These are phyloP conservation scores for Pyricularia pennisetigena DNA, from an alignment of 2,329 filamentous ascomycete species.

Conservation along the genomic window DNA sequence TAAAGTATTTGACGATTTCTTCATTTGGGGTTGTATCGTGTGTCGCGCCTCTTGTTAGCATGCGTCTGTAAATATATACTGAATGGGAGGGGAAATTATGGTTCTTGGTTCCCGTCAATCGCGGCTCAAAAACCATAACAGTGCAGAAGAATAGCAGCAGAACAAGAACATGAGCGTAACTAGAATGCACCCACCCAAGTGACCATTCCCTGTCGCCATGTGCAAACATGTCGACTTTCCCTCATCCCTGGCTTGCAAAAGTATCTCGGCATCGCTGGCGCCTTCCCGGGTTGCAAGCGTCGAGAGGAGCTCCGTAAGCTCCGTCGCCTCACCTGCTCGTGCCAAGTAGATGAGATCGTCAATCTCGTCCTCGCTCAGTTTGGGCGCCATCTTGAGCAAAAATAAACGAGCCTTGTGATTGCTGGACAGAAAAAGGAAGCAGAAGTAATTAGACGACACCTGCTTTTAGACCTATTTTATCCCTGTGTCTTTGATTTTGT, in stretches of 20 bases:
- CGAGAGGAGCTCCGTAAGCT: slow-evolving; percentile 51
- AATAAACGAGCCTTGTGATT: slow-evolving; percentile 6
- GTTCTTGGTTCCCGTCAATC: not conserved
- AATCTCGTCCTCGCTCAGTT: slow-evolving; percentile 67
- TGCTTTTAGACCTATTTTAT: not conserved
- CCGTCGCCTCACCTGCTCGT: slow-evolving; percentile 64
- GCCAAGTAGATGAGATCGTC: slow-evolving; percentile 88
- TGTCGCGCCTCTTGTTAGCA: not conserved
- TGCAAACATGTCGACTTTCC: slow-evolving; percentile 76
- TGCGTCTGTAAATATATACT: not conserved
- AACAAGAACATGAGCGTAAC: slow-evolving; percentile 1
- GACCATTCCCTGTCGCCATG: slow-evolving; percentile 88
- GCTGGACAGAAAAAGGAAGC: not conserved
- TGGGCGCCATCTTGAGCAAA: slow-evolving; percentile 30
- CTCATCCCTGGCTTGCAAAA: slow-evolving; percentile 62
- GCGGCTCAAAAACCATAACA: not conserved
- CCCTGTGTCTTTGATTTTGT: not conserved
- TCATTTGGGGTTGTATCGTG: not conserved
- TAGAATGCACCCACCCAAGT: slow-evolving; percentile 48
- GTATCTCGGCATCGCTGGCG: slow-evolving; percentile 49
- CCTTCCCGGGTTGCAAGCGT: slow-evolving; percentile 53
- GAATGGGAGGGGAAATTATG: not conserved
- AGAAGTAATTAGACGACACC: not conserved
- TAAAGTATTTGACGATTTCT: slow-evolving; percentile 35
- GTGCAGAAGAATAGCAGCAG: not conserved